Evolutionary conservation across 2,329 filamentous ascomycete species (phyloP).

Genomic region (Aureobasidium vineae): DNA sequence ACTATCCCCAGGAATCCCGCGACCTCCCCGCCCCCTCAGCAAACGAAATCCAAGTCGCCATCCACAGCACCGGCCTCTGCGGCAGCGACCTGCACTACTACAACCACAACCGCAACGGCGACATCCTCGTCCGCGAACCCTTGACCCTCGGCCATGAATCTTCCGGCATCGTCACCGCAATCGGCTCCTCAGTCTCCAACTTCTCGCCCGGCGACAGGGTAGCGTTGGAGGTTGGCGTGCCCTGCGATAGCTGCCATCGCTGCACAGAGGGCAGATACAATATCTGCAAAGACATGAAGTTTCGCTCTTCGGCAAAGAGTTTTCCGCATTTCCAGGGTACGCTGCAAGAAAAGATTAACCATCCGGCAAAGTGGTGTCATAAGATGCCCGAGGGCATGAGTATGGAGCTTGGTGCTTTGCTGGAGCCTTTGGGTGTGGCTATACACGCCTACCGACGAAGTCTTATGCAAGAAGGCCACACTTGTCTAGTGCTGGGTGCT

Average conservation of each 20-base stretch:
- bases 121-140: slow-evolving; percentile 77
- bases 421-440: slow-evolving; percentile 61
- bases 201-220: slow-evolving; percentile 76
- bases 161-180: slow-evolving; percentile 70
- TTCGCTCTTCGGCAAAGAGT: slow-evolving; percentile 58
- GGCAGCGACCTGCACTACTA: slow-evolving; percentile 81
- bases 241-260: slow-evolving; percentile 64
- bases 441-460: slow-evolving; percentile 59
- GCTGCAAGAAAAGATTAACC: slow-evolving; percentile 61
- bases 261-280: slow-evolving; percentile 61
- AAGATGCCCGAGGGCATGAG: slow-evolving; percentile 54
- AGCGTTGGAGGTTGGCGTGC: slow-evolving; percentile 87
- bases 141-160: slow-evolving; percentile 80
- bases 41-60: slow-evolving; percentile 61
- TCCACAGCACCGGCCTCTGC: slow-evolving; percentile 67
- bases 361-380: slow-evolving; percentile 60
- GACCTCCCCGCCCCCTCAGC: slow-evolving; percentile 47
- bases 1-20: slow-evolving; percentile 52
- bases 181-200: slow-evolving; percentile 54
- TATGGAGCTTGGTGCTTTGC: slow-evolving; percentile 57
- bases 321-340: slow-evolving; percentile 65
- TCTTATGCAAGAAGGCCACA: slow-evolving; percentile 43
- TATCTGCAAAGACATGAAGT: slow-evolving; percentile 59
- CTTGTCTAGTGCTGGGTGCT: slow-evolving; percentile 59
- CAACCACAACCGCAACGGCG: slow-evolving; percentile 79